Conservation (phyloP, 2,329 filamentous ascomycete species). For the Talaromyces sp. region DNA sequence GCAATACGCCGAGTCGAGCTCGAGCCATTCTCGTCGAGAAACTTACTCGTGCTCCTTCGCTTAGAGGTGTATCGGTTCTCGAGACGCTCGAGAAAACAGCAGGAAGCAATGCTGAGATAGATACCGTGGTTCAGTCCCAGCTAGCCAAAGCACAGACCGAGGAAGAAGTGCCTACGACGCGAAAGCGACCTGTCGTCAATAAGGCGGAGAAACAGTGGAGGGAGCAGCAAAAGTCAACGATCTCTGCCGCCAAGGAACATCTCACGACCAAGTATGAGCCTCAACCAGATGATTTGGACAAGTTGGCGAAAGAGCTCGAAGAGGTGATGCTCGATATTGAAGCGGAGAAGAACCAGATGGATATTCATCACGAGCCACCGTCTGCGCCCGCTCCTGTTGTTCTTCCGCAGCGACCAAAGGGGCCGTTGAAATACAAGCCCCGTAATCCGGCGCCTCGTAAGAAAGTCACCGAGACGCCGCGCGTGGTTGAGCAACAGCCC, state of each 20-base stretch:
- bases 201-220: conserved; percentile 42
- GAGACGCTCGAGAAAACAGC: conserved; percentile 24
- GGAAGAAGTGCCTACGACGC: conserved; percentile 9
- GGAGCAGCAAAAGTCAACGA: conserved; percentile 34
- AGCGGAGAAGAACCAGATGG: conserved; percentile 28
- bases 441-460: conserved; percentile 31
- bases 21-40: conserved; percentile 45
- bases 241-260: conserved; percentile 37
- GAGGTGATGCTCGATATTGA: conserved; percentile 46
- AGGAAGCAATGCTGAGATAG: conserved; percentile 13
- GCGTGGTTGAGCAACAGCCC: conserved; percentile 17
- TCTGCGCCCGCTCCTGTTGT: conserved; percentile 16
- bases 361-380: conserved; percentile 22
- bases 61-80: conserved; percentile 35
- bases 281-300: conserved; percentile 40
- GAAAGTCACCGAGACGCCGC: background rate
- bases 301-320: conserved; percentile 43
- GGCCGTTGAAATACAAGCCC: conserved; percentile 38
- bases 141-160: conserved; percentile 6
- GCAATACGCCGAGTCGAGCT: conserved; percentile 27
- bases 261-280: conserved; percentile 35
- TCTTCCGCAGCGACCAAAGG: conserved; percentile 26
- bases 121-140: conserved; percentile 22
- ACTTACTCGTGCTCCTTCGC: conserved; percentile 33
- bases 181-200: conserved; percentile 43